These are phyloP conservation scores for Yarrowia osloensis DNA, from an alignment of 805 yeast species.

Conservation along the genomic window DNA sequence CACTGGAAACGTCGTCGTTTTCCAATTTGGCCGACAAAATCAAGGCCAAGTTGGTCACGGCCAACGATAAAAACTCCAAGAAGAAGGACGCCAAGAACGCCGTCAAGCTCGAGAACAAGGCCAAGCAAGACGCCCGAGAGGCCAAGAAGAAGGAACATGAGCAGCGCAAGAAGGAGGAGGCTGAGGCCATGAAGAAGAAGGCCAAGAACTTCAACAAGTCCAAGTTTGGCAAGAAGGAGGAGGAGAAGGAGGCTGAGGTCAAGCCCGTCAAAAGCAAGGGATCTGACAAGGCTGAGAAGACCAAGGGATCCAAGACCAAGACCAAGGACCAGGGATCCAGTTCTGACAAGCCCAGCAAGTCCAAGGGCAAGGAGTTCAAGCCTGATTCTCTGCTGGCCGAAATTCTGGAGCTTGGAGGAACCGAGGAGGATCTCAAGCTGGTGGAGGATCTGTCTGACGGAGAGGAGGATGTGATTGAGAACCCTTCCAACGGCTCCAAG, in stretches of 20 bases:
- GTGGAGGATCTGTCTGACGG: constrained; percentile 51
- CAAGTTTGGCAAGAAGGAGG: constrained; percentile 26
- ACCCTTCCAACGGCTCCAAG: constrained; percentile 34
- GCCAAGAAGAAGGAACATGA: constrained; percentile 28
- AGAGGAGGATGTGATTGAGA: constrained; percentile 42
- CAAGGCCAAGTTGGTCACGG: constrained; percentile 25
- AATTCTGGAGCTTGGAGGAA: constrained; percentile 63
- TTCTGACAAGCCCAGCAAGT: neutral
- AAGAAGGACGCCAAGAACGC: constrained; percentile 26
- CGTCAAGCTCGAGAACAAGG: constrained; percentile 16
- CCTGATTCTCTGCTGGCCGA: constrained; percentile 28
- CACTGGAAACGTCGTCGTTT: constrained; percentile 28
- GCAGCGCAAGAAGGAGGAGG: constrained; percentile 23
- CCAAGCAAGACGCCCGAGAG: constrained; percentile 22
- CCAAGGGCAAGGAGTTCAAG: neutral
- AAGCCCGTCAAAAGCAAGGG: constrained; percentile 2
- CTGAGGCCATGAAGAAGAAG: constrained; percentile 23
- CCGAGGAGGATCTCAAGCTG: constrained; percentile 74
- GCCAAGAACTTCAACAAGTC: constrained; percentile 25
- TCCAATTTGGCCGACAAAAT: constrained; percentile 30
- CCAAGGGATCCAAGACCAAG: neutral
- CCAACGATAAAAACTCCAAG: constrained; percentile 17
- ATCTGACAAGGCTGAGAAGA: neutral
- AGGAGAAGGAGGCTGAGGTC: neutral
- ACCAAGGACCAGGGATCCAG: neutral